These are phyloP conservation scores for Cladophialophora psammophila DNA, from an alignment of 2,329 filamentous ascomycete species.

Conservation along the genomic window DNA sequence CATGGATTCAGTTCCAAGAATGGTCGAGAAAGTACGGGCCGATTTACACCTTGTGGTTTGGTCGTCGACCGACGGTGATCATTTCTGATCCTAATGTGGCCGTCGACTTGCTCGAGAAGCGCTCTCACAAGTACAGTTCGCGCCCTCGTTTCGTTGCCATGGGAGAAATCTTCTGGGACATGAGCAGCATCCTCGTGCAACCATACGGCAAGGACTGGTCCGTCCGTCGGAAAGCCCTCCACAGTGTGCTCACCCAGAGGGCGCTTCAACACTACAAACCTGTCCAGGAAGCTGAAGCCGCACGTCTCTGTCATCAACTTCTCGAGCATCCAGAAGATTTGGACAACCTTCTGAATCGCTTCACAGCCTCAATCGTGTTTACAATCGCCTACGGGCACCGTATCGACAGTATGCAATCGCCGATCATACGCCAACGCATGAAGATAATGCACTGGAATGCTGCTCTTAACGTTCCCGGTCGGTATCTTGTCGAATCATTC, in stretches of 20 bases:
- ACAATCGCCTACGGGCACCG: conserved; percentile 49
- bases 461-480: conserved; percentile 48
- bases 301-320: conserved; percentile 45
- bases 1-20: conserved; percentile 44
- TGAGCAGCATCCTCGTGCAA: conserved; percentile 52
- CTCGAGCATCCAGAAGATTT: conserved; percentile 44
- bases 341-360: conserved; percentile 48
- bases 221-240: conserved; percentile 46
- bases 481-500: conserved; percentile 48
- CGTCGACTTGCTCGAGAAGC: conserved; percentile 50
- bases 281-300: conserved; percentile 45
- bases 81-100: conserved; percentile 46
- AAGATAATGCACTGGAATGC: conserved; percentile 48
- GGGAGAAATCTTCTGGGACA: conserved; percentile 39
- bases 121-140: conserved; percentile 50
- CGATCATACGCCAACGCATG: conserved; percentile 45
- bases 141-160: conserved; percentile 43
- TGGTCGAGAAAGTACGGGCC: conserved; percentile 49
- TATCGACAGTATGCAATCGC: conserved; percentile 47
- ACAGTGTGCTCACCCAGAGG: conserved; percentile 55
- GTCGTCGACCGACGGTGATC: conserved; percentile 44
- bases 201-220: conserved; percentile 54
- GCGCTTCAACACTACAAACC: conserved; percentile 46
- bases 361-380: conserved; percentile 50
- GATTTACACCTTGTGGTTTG: conserved; percentile 42